These are phyloP conservation scores for Melampsora americana DNA, from an alignment of 1,284 basidiomycete genomes.

Conservation along the genomic window DNA sequence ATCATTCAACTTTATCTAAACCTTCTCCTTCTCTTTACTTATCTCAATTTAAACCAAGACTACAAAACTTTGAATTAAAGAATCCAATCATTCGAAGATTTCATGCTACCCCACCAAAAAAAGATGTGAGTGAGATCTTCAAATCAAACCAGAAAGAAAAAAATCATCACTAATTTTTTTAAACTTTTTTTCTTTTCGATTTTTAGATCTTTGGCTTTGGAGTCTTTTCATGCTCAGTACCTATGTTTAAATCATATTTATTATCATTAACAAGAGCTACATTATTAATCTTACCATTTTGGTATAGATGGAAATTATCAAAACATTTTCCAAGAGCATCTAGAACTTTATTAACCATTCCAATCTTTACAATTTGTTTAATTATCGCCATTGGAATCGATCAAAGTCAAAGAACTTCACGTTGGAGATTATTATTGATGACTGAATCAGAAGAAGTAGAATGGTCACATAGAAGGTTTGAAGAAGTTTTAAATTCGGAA, in stretches of 20 bases:
- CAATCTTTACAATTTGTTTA: conserved; percentile 57
- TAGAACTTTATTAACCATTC: conserved; percentile 24
- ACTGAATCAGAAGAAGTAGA: conserved; percentile 58
- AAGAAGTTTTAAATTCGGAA: conserved; percentile 1
- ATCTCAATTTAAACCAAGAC: too few relatives aligned
- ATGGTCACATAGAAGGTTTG: conserved; percentile 58
- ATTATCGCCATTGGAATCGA: conserved; percentile 59
- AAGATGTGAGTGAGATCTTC: background rate
- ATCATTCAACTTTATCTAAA: too few relatives aligned
- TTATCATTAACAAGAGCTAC: conserved; percentile 56
- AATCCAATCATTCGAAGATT: background rate
- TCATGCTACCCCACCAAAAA: conserved; percentile 1
- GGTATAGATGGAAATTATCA: conserved; percentile 54
- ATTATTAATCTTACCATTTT: conserved; percentile 58
- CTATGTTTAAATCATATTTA: conserved; percentile 55
- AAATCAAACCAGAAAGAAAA: background rate
- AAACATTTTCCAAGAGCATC: conserved; percentile 30
- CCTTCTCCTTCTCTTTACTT: too few relatives aligned
- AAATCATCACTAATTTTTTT: background rate
- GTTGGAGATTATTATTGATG: conserved; percentile 61
- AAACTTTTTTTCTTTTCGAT: too few relatives aligned
- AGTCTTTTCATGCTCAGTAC: conserved; percentile 43
- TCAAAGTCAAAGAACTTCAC: conserved; percentile 56
- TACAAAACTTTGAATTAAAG: too few relatives aligned
- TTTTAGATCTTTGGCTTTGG: conserved; percentile 37